Evolutionary conservation across 345 rosid genomes (phyloP), one percentile per base, ranked within the genome.

Genomic region (Dovyalis caffra): DNA sequence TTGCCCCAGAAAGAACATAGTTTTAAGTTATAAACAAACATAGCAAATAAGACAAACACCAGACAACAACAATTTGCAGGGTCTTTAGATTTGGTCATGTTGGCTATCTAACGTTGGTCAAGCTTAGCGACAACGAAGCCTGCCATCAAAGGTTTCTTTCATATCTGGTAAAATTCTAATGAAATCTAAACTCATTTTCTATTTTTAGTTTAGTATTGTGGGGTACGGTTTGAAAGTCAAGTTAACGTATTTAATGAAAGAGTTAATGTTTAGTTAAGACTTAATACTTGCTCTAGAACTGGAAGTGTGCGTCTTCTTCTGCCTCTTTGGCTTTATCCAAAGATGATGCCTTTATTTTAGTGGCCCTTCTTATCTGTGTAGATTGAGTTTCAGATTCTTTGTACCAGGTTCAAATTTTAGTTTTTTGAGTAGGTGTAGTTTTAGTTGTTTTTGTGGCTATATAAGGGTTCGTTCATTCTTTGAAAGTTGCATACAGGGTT

Each of bases 381-480:
- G 47, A 69, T 72, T 75, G 49, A 9, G 32, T 63, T 23, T 35
- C 61, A 45, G 65, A 23, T 70, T 32, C 74, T 10, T 20, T 49
- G 45, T 38, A 21, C 6, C 14, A 15, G n/a, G 23, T 18, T 10
- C 68, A 25, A 10, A 1, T 38, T 61, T 25, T 16, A 7, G 28
- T 25, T 21, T 32, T 74, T 66, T 25, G 8, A 43, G 25, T 25
- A 25, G 75, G 23, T 23, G 63, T 18, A n/a, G 9, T 38, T 67
- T 16, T 35, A 21, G 33, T 40, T 31, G 33, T 23, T 21, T 16
- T 49, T 57, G 68, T 56, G 40, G 21, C 69, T 69, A 35, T 73
- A 32, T 63, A 45, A 67, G 76, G 78, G 56, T 68, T 74, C 70
- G 47, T 69, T 74, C 64, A 40, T 11, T 74, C 51, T 51, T 49